Evolutionary conservation across 2,329 filamentous ascomycete species (phyloP).

Genomic region (Apiospora phragmitis): DNA sequence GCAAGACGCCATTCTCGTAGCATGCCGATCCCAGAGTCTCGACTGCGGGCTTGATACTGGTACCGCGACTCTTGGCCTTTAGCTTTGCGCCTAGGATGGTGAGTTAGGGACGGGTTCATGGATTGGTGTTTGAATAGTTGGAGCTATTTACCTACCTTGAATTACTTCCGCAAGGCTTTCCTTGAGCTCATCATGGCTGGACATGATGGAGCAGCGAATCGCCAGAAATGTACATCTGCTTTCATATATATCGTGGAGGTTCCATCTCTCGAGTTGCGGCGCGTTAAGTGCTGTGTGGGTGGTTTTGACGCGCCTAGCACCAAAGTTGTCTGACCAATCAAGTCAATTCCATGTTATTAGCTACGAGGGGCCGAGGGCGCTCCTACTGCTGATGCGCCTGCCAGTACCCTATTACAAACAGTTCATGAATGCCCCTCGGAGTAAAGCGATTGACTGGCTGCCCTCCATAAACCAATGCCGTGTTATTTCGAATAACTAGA

Average conservation of each 20-base stretch:
- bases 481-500: background rate
- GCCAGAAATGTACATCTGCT: background rate
- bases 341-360: background rate
- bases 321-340: background rate
- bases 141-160: background rate
- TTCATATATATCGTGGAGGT: background rate
- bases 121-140: background rate
- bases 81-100: slow-evolving; percentile 51
- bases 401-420: background rate
- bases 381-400: background rate
- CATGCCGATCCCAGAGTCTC: slow-evolving; percentile 63
- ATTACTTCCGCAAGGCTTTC: slow-evolving; percentile 5
- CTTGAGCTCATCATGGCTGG: slow-evolving; percentile 1
- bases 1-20: slow-evolving; percentile 68
- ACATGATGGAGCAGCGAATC: background rate
- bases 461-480: background rate
- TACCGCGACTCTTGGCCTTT: slow-evolving; percentile 65
- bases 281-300: slow-evolving; percentile 6
- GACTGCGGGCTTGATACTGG: slow-evolving; percentile 63
- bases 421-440: background rate
- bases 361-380: no score
- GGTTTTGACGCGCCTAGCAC: background rate
- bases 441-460: background rate
- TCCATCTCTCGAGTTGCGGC: background rate
- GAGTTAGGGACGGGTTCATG: background rate